Percentiles rank a stretch among this genome's conserved stretches.
These are phyloP conservation scores for Pseudoscleropodium purum DNA, from an alignment of 225 moss, liverwort and hornwort genomes.

Conservation along the genomic window DNA sequence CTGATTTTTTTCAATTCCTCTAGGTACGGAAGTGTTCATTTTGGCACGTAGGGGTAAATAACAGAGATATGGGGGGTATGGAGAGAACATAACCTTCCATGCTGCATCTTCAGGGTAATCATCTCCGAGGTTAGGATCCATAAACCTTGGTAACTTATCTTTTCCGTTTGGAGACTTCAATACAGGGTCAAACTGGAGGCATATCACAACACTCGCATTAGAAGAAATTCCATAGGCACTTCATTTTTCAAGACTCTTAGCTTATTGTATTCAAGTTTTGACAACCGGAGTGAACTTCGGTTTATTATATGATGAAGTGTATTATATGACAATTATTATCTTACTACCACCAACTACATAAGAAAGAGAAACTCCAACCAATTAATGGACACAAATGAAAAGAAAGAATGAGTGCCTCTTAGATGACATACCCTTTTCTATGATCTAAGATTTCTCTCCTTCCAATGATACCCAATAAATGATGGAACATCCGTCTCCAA, in stretches of 20 bases:
- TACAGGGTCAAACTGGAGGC: slow-evolving; percentile 54
- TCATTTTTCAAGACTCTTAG: neutral
- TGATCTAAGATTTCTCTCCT: neutral
- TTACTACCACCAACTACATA: neutral
- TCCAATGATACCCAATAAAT: too few species aligned
- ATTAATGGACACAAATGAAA: neutral
- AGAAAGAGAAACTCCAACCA: neutral
- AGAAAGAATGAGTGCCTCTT: neutral
- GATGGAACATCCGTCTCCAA: too few species aligned
- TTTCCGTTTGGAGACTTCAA: slow-evolving; percentile 42
- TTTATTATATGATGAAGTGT: too few species aligned
- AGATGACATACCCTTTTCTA: neutral
- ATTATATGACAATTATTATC: neutral
- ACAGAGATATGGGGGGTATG: neutral
- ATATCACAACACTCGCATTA: neutral
- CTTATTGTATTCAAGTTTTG: neutral
- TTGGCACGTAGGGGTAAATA: neutral
- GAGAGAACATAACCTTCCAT: slow-evolving; percentile 54
- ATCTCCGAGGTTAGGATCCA: slow-evolving; percentile 57
- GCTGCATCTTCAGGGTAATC: slow-evolving; percentile 62
- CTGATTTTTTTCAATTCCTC: neutral
- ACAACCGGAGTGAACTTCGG: neutral
- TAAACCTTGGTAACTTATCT: slow-evolving; percentile 40
- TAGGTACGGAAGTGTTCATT: neutral
- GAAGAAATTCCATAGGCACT: neutral